Evolutionary conservation across 805 yeast genomes (phyloP).

Genomic region (Sungouiozyma ichnusensis): DNA sequence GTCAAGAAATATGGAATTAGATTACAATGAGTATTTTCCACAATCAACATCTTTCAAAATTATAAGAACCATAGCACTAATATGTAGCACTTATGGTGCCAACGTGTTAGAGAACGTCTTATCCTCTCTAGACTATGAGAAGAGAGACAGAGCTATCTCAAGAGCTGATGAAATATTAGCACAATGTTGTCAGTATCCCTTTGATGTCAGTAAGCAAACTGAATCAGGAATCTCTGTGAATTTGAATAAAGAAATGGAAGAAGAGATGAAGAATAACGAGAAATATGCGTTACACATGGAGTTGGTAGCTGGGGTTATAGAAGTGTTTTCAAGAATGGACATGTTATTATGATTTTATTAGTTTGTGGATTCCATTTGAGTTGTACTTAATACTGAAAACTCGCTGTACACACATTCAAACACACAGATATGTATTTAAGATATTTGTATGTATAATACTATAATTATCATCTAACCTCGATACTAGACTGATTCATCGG

Average conservation of each 20-base stretch:
- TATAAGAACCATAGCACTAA: slow-evolving; percentile 71
- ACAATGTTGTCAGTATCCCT: slow-evolving; percentile 82
- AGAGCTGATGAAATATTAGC: slow-evolving; percentile 86
- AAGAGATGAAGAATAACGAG: slow-evolving; percentile 35
- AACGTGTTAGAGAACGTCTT: slow-evolving; percentile 89
- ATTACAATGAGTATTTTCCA: slow-evolving; percentile 57
- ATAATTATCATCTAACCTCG: not conserved
- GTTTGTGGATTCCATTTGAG: too few relatives aligned
- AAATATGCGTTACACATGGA: slow-evolving; percentile 61
- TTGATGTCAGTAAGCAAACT: slow-evolving; percentile 42
- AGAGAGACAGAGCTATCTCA: slow-evolving; percentile 82
- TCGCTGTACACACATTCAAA: too few relatives aligned
- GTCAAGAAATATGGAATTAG: slow-evolving; percentile 54
- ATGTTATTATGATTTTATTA: slow-evolving; percentile 60
- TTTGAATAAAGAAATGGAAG: slow-evolving; percentile 36
- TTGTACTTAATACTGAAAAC: too few relatives aligned
- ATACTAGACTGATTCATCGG: not conserved
- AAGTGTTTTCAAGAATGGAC: slow-evolving; percentile 88
- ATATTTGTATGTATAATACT: too few relatives aligned
- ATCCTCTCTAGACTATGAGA: slow-evolving; percentile 66
- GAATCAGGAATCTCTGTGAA: slow-evolving; percentile 65
- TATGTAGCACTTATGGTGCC: slow-evolving; percentile 89
- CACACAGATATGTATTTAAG: too few relatives aligned
- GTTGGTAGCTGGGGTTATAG: slow-evolving; percentile 83
- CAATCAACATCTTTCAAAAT: slow-evolving; percentile 53